Base-by-base conservation (phyloP, 2,329 filamentous ascomycete genomes). In the Thielaviopsis cerberus region DNA sequence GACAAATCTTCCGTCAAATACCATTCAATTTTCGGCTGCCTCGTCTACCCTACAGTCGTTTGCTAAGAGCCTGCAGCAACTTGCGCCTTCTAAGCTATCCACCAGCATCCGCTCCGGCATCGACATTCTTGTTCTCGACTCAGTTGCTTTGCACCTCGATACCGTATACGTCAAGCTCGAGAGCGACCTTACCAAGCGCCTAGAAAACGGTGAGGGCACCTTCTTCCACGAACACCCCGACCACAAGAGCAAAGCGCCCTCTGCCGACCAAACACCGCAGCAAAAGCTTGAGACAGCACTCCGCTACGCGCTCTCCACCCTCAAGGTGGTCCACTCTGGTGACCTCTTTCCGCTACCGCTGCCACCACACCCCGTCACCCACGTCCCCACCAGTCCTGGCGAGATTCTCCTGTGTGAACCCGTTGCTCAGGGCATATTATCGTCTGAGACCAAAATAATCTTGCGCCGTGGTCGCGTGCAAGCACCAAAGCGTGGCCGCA, bases 371-470 rank as follows among this genome's bases (percentile, higher is more conserved):
- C 85, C 89, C 13, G 84, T 94, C 62, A 94, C 89, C 8, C 88
- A 95, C 69, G 80, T 86, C 20, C 82, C 87, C 24, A 80, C 88
- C 15, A 87, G 88, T 50, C 88, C 90, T 0, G 92, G 88, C 50
- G 89, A 85, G 70, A 86, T 97, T 61, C 82, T 87, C 53, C 81
- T 94, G n/a, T 97, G 90, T 67, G 92, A 98, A 68, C 92, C 92
- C 8, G 89, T 97, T 17, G 82, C 87, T 5, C 92, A 98, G 69
- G 92, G 92, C 8, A 69, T 92, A 4, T 68, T 98, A 53, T 77
- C 83, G 8, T 77, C 87, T 0, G 78, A 74, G 13, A 98, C 90
- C 17, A 89, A 86, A 65, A 88, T 98, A 59, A 82, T 98, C 24
- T 75, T 97, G 23, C 82, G 86, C 53, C 78, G 79, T 25, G 79